phyloP scores from a whole-genome alignment of 495 filamentous ascomycete species.

The Hypoxylon lienhwacheense region DNA sequence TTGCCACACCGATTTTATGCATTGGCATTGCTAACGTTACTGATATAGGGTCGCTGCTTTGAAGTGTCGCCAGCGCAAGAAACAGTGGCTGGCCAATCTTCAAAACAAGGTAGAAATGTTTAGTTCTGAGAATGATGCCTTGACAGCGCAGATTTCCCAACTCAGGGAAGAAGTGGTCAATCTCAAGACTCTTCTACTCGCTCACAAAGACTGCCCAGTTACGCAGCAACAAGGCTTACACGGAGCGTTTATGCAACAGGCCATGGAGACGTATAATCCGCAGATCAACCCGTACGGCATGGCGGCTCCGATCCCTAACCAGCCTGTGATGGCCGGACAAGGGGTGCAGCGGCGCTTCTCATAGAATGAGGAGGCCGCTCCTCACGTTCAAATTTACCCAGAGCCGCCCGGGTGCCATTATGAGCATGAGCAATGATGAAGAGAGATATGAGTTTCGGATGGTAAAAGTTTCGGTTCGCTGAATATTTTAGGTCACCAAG shows the following conservation, averaged over 20 bases:
- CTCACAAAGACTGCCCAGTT: slow-evolving; percentile 96
- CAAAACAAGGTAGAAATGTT: slow-evolving; percentile 94
- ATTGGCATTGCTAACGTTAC: slow-evolving; percentile 31
- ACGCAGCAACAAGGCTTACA: slow-evolving; percentile 83
- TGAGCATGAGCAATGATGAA: slow-evolving; percentile 6
- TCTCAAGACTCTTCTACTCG: slow-evolving; percentile 87
- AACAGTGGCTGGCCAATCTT: slow-evolving; percentile 96
- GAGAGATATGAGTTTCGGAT: not conserved
- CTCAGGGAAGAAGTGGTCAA: slow-evolving; percentile 91
- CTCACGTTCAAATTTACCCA: slow-evolving; percentile 14
- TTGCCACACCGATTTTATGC: not conserved
- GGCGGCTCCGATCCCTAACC: slow-evolving; percentile 55
- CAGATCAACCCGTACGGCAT: slow-evolving; percentile 76
- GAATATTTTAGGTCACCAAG: not conserved
- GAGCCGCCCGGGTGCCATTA: slow-evolving; percentile 5
- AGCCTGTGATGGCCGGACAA: slow-evolving; percentile 59
- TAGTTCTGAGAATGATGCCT: slow-evolving; percentile 83
- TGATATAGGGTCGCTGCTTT: slow-evolving; percentile 80
- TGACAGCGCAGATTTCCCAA: slow-evolving; percentile 78
- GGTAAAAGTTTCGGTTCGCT: slow-evolving; percentile 1
- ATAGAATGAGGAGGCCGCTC: slow-evolving; percentile 37
- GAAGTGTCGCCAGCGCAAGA: slow-evolving; percentile 97
- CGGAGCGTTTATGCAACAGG: slow-evolving; percentile 63
- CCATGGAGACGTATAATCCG: slow-evolving; percentile 53
- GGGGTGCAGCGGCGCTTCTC: slow-evolving; percentile 56